phyloP scores from a whole-genome alignment of 1,284 basidiomycete species.

The Rhodotorula sp. region DNA sequence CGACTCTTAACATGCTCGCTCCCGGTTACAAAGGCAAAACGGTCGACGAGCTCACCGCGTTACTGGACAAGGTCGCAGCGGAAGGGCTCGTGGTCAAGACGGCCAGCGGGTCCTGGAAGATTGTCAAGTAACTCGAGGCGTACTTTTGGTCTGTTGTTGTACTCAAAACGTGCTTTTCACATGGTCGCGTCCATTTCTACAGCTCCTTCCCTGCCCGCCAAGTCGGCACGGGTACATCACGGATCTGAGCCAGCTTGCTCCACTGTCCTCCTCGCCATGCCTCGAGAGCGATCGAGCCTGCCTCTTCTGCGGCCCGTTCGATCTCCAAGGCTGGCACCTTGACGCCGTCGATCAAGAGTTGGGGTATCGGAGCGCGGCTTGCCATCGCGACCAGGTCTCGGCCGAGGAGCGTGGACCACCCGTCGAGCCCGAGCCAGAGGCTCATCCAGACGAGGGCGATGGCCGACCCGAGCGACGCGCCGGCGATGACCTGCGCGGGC shows the following conservation, averaged over 20 bases:
- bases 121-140: conserved; percentile 24
- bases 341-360: conserved; percentile 11
- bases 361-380: neutral
- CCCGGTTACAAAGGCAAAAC: conserved; percentile 70
- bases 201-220: neutral
- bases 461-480: conserved; percentile 40
- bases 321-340: conserved; percentile 23
- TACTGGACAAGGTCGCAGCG: conserved; percentile 72
- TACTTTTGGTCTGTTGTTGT: neutral
- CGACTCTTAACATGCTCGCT: conserved; percentile 70
- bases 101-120: conserved; percentile 70
- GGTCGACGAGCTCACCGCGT: conserved; percentile 68
- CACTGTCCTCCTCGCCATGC: conserved; percentile 13
- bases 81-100: conserved; percentile 68
- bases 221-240: neutral
- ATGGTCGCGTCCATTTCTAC: neutral
- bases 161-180: neutral
- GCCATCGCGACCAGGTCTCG: neutral
- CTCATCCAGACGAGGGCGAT: conserved; percentile 42
- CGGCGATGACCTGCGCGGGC: conserved; percentile 45
- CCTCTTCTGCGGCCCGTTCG: conserved; percentile 39
- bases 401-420: conserved; percentile 6
- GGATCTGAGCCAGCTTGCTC: conserved; percentile 1
- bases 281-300: conserved; percentile 28
- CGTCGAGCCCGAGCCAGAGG: conserved; percentile 41